Conservation (phyloP, 2,329 filamentous ascomycete species). For the Diplodia intermedia region DNA sequence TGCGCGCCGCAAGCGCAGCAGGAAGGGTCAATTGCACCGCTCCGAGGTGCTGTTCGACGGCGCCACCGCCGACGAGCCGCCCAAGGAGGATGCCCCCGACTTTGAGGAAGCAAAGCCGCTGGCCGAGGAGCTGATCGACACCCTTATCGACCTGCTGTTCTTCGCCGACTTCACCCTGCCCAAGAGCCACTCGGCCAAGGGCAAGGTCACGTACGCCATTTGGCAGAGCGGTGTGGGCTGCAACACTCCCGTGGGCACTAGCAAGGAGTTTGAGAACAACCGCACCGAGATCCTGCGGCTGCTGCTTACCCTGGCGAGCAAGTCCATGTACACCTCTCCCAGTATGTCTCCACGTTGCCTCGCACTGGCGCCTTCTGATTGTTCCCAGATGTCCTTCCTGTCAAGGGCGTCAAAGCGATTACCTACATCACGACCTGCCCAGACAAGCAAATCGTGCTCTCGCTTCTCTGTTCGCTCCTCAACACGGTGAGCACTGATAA, state of each 20-base stretch:
- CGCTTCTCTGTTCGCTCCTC: slow-evolving; percentile 86
- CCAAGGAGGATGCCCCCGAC: slow-evolving; percentile 61
- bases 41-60: slow-evolving; percentile 86
- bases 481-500: slow-evolving; percentile 75
- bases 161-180: slow-evolving; percentile 89
- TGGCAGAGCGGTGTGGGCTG: slow-evolving; percentile 99
- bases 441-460: slow-evolving; percentile 91
- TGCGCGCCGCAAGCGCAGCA: slow-evolving; percentile 67
- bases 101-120: slow-evolving; percentile 86
- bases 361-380: slow-evolving; percentile 34
- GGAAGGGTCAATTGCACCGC: slow-evolving; percentile 55
- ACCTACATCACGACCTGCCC: slow-evolving; percentile 88
- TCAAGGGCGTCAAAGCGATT: slow-evolving; percentile 80
- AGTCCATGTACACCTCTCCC: slow-evolving; percentile 91
- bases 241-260: slow-evolving; percentile 85
- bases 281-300: slow-evolving; percentile 87
- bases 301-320: slow-evolving; percentile 83
- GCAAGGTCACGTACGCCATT: slow-evolving; percentile 89
- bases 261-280: slow-evolving; percentile 91
- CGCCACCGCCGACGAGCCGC: slow-evolving; percentile 60
- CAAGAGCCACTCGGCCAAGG: slow-evolving; percentile 70
- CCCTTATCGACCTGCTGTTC: slow-evolving; percentile 87
- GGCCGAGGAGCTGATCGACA: slow-evolving; percentile 91
- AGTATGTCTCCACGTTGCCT: slow-evolving; percentile 53
- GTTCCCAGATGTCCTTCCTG: slow-evolving; percentile 68